A percentile compares a stretch with the other conserved stretches of the same genome.
Conservation (phyloP, 192 early-diverging fungal species). For the Mortierella claussenii region DNA sequence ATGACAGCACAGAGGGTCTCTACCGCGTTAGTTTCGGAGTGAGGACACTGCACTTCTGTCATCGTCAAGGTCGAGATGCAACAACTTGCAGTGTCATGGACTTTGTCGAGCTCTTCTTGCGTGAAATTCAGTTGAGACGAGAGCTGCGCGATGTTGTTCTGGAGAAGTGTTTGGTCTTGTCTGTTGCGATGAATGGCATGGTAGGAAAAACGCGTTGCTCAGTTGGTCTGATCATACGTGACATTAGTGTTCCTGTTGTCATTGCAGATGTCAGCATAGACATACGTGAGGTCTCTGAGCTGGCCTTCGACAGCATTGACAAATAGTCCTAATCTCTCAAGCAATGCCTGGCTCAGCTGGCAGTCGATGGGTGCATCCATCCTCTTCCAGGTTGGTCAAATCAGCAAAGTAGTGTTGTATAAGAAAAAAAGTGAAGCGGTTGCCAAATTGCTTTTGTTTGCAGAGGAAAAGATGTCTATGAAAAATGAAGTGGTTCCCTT, state of each 20-base stretch:
- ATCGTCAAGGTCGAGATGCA: too few relatives aligned
- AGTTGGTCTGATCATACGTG: background rate
- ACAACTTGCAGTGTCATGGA: slow-evolving; percentile 36
- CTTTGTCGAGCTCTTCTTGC: slow-evolving; percentile 29
- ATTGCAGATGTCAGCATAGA: background rate
- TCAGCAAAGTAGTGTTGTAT: background rate
- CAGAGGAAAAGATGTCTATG: too few relatives aligned
- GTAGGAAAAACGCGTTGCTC: background rate
- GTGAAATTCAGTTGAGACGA: slow-evolving; percentile 27
- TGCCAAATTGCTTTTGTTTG: too few relatives aligned
- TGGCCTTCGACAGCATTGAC: slow-evolving; percentile 31
- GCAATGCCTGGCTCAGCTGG: slow-evolving; percentile 24
- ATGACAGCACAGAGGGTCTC: too few relatives aligned
- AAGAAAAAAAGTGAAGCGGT: background rate
- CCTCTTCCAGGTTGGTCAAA: too few relatives aligned
- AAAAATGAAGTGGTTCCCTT: too few relatives aligned
- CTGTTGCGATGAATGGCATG: background rate
- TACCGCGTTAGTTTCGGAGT: too few relatives aligned
- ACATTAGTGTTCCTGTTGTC: background rate
- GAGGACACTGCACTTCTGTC: too few relatives aligned
- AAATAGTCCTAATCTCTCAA: slow-evolving; percentile 39
- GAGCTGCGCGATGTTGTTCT: slow-evolving; percentile 27
- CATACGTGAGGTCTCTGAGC: slow-evolving; percentile 41
- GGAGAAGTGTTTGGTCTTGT: slow-evolving; percentile 36
- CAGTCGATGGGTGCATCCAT: slow-evolving; percentile 20